These are phyloP conservation scores for Pelargonium citronellum DNA, from an alignment of 441 rosid genomes.

Conservation along the genomic window DNA sequence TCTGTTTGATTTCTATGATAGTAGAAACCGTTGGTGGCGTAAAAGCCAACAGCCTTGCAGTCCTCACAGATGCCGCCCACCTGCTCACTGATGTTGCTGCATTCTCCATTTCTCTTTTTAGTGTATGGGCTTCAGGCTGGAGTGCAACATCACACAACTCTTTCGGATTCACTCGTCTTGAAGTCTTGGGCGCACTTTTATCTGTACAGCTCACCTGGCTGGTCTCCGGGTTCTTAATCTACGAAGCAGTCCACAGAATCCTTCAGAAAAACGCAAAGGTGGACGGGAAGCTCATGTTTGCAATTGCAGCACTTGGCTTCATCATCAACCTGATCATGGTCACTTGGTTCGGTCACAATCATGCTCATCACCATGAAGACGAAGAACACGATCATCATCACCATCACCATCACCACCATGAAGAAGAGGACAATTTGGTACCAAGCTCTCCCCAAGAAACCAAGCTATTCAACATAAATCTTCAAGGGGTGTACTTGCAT, in stretches of 20 bases:
- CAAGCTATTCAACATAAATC: slow-evolving; percentile 45
- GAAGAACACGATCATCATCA: slow-evolving; percentile 16
- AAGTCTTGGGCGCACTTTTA: slow-evolving; percentile 69
- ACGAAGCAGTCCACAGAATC: slow-evolving; percentile 56
- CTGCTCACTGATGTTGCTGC: slow-evolving; percentile 52
- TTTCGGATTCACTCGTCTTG: slow-evolving; percentile 59
- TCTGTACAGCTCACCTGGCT: slow-evolving; percentile 79
- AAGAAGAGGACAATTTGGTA: slow-evolving; percentile 27
- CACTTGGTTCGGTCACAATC: slow-evolving; percentile 27
- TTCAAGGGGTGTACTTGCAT: slow-evolving; percentile 77
- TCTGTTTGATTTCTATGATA: slow-evolving; percentile 23
- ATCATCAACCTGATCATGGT: slow-evolving; percentile 50
- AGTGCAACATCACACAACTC: slow-evolving; percentile 46
- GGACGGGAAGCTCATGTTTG: slow-evolving; percentile 60
- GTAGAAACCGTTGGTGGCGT: not conserved
- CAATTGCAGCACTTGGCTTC: slow-evolving; percentile 49
- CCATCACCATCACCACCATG: slow-evolving; percentile 22
- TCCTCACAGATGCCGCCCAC: slow-evolving; percentile 57
- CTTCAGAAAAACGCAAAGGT: slow-evolving; percentile 25
- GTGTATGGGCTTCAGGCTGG: slow-evolving; percentile 66
- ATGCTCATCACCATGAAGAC: not conserved
- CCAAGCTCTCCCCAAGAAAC: slow-evolving; percentile 24
- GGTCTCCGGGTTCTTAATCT: slow-evolving; percentile 49
- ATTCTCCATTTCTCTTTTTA: slow-evolving; percentile 45
- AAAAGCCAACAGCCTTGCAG: slow-evolving; percentile 39